Evolutionary conservation across 805 yeast species (phyloP), one percentile per base, ranked within the genome.

Genomic region (Starmerella bombi): DNA sequence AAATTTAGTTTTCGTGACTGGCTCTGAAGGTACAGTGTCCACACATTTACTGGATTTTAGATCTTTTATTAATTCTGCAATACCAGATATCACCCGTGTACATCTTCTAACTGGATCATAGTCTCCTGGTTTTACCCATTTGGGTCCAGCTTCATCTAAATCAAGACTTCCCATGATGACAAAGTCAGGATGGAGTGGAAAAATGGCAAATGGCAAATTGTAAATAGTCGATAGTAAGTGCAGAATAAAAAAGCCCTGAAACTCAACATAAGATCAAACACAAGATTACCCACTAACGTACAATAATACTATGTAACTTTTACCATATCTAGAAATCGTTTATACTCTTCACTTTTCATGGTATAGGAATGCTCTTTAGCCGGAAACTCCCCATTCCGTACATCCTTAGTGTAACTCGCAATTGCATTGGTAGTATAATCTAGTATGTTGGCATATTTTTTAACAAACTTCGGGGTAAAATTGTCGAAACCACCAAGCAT

Each of bases 391-490:
- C 62, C 53, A 0, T 45, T 27, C 35, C 68, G 65, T 19, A 88
- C 81, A 7, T 86, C 95, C 1, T 53, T 34, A 14, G 64, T 66
- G 57, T 81, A 88, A 19, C 61, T 42, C 12, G 60, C 51, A 25
- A 84, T 57, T 0, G 82, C 80, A 1, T 52, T 48, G 1, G 69
- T 65, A 4, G 78, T 77, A 5, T 56, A 50, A 3, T 62, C 60
- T 43, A 67, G 66, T 34, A 77, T 63, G 48, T 74, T 57, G 32
- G 68, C 66, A 57, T 80, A 88, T 48, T 66, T 65, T 54, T 82
- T 80, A 21, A 84, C 88, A 59, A 91, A 86, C 55, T 80, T 81
- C 2, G 81, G 80, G 18, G 59, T 56, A 34, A 62, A 65, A 0
- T 69, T 68, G 33, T 74, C 74, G 37, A 66, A 64, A 2, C 61